Base-by-base conservation (phyloP, 2,329 filamentous ascomycete genomes). In the Fusarium coffeatum region DNA sequence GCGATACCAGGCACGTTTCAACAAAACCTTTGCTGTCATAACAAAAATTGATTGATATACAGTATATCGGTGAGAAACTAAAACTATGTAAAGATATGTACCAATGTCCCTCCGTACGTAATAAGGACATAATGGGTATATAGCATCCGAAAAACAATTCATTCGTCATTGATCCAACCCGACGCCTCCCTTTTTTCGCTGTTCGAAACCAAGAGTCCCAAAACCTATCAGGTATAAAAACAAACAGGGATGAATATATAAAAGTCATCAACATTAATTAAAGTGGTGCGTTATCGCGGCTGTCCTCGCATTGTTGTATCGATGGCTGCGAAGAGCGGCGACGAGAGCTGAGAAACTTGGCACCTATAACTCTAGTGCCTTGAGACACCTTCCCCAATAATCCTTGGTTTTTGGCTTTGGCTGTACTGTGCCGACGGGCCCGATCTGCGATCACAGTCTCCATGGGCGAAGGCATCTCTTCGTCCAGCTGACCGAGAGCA, bases 301-400 rank as follows among this genome's bases (percentile, higher is more conserved):
- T 74, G 41, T 74, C 74, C 56, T 78, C 77, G 46, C 60, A 73
- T 49, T 79, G 71, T 34, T 78, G 77, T 34, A 76, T 67, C n/a
- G 75, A 72, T 18, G 74, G 74, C 25, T 77, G 77, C 10, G 76
- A 79, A 22, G 76, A 77, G 28, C 75, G 76, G 25, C 76, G 71
- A 23, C 76, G 73, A n/a, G 74, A 59, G 20, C 71, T 68, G 41
- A 70, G 54, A 5, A 76, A 48, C n/a, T 73, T 79, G 32, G 69
- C 71, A 25, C 77, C 64, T 25, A 78, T 61, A 4, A 65, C 64
- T 34, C 56, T 71, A 2, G 76, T 63, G 8, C 72, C 57, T 22
- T 68, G 68, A 5, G 76, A 75, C 5, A 78, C 68, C 32, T 69
- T 77, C 16, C 59, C 71, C 6, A 78, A 41, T 10, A 79, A 64